Conservation (phyloP, 1,284 basidiomycete species). For the Moesziomyces sp. region DNA sequence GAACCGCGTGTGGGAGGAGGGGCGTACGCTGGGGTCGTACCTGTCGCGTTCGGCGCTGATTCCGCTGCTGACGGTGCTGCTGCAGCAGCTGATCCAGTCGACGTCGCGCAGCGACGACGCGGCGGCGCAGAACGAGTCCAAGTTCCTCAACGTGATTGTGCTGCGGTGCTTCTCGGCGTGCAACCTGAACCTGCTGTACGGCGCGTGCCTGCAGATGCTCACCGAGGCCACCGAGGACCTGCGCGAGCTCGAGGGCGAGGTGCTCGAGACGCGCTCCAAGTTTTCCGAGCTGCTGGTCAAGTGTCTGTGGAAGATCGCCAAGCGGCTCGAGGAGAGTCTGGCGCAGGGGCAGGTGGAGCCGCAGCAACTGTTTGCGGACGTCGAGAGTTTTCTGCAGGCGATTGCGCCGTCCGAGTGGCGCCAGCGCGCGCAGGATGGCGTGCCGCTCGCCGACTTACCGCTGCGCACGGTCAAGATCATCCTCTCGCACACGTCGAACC, state of each 20-base stretch:
- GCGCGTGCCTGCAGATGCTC: slow-evolving; percentile 83
- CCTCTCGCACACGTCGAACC: slow-evolving; percentile 68
- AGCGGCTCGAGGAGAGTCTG: slow-evolving; percentile 91
- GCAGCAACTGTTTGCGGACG: slow-evolving; percentile 87
- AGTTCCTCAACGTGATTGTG: slow-evolving; percentile 98
- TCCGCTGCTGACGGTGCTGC: slow-evolving; percentile 77
- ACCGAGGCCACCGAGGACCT: slow-evolving; percentile 86
- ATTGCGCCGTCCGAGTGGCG: slow-evolving; percentile 97
- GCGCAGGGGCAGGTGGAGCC: slow-evolving; percentile 83
- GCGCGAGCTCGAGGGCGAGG: slow-evolving; percentile 71
- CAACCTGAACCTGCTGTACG: slow-evolving; percentile 88
- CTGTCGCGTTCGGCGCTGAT: slow-evolving; percentile 51
- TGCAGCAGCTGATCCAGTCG: slow-evolving; percentile 87
- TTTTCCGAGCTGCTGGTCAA: slow-evolving; percentile 96
- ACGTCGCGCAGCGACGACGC: slow-evolving; percentile 61
- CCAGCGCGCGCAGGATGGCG: slow-evolving; percentile 84
- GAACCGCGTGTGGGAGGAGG: slow-evolving; percentile 49
- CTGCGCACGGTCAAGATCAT: slow-evolving; percentile 86
- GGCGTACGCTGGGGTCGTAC: slow-evolving; percentile 54
- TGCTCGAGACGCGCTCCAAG: slow-evolving; percentile 72
- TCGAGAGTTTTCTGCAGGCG: slow-evolving; percentile 92
- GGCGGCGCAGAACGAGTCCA: slow-evolving; percentile 78
- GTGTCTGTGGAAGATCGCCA: slow-evolving; percentile 97
- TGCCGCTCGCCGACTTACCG: slow-evolving; percentile 96
- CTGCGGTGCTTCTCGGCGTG: slow-evolving; percentile 91